A percentile compares a stretch with the other conserved stretches of the same genome.
phyloP scores from a whole-genome alignment of 1,284 basidiomycete species.

The Apiotrichum montevideense region DNA sequence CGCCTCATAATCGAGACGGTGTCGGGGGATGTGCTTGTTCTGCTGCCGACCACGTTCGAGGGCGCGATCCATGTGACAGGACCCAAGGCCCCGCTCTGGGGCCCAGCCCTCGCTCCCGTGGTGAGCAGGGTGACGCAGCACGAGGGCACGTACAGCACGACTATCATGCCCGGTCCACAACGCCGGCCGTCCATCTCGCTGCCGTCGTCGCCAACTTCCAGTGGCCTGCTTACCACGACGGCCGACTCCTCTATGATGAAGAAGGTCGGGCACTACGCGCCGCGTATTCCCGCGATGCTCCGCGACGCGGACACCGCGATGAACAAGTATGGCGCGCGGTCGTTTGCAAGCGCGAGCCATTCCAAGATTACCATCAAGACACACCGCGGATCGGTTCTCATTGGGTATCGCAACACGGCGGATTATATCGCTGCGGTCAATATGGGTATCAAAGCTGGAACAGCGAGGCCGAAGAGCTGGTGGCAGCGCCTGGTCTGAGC shows the following conservation, averaged over 20 bases:
- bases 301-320: slow-evolving; percentile 26
- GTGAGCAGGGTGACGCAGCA: slow-evolving; percentile 28
- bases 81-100: slow-evolving; percentile 9
- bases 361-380: slow-evolving; percentile 26
- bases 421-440: neutral
- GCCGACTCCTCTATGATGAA: slow-evolving; percentile 2
- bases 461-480: slow-evolving; percentile 7
- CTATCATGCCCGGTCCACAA: slow-evolving; percentile 21
- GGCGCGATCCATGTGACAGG: slow-evolving; percentile 24
- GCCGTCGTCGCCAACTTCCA: no score
- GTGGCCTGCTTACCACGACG: no score
- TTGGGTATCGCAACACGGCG: slow-evolving; percentile 2
- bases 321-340: slow-evolving; percentile 14
- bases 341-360: slow-evolving; percentile 19
- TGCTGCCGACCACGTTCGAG: slow-evolving; percentile 33
- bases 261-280: slow-evolving; percentile 17
- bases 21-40: slow-evolving; percentile 34
- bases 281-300: slow-evolving; percentile 20
- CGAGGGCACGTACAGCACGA: slow-evolving; percentile 28
- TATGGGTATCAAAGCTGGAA: no score
- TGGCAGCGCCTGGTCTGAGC: slow-evolving; percentile 1
- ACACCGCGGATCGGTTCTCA: slow-evolving; percentile 26
- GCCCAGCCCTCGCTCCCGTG: slow-evolving; percentile 22
- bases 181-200: neutral
- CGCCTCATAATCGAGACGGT: slow-evolving; percentile 28